phyloP scores from a whole-genome alignment of 129 eudicot species.

The Escallonia rubra region DNA sequence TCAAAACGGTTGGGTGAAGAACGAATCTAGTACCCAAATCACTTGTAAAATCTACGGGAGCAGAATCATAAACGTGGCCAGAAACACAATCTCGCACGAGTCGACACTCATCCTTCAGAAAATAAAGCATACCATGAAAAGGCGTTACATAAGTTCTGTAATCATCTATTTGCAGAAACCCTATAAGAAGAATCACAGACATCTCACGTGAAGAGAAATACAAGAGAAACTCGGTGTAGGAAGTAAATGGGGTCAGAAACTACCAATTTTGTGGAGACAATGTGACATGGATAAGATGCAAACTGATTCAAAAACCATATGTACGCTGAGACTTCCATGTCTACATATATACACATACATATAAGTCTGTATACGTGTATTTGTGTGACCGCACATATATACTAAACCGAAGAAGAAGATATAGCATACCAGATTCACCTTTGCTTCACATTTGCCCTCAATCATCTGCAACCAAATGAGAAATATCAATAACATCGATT shows the following conservation, averaged over 20 bases:
- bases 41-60: slow-evolving; percentile 86
- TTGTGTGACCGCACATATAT: too few species aligned
- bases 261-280: too few species aligned
- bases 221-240: too few species aligned
- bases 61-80: slow-evolving; percentile 81
- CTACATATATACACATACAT: not conserved
- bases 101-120: slow-evolving; percentile 53
- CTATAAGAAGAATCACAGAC: too few species aligned
- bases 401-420: not conserved
- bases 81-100: slow-evolving; percentile 73
- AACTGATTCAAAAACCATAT: too few species aligned
- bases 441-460: slow-evolving; percentile 49
- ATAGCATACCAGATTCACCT: slow-evolving; percentile 45
- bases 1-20: slow-evolving; percentile 68
- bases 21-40: slow-evolving; percentile 74
- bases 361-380: too few species aligned
- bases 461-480: slow-evolving; percentile 53
- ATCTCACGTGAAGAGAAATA: too few species aligned
- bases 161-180: not conserved
- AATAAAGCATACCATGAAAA: slow-evolving; percentile 5
- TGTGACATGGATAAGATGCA: too few species aligned
- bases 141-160: not conserved
- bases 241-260: too few species aligned
- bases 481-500: not conserved
- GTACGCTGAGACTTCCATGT: too few species aligned